These are phyloP conservation scores for Xylaria acuta DNA, from an alignment of 495 filamentous ascomycete species.

Conservation along the genomic window DNA sequence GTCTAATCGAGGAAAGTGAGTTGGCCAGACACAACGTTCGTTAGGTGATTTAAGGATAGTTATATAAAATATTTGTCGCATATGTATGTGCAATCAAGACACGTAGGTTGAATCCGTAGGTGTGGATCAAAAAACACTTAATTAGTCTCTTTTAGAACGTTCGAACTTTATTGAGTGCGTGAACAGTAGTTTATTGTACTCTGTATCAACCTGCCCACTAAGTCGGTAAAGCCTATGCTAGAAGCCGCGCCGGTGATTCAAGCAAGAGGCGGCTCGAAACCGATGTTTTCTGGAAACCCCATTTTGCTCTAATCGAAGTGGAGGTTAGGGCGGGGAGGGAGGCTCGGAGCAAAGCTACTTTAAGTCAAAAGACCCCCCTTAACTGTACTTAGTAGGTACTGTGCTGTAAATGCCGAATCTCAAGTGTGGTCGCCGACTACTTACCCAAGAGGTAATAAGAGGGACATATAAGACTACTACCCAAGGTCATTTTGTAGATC, in stretches of 20 bases:
- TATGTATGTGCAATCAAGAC: neutral
- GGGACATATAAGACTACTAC: neutral
- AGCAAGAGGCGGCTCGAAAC: neutral
- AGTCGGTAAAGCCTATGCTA: neutral
- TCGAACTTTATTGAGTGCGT: neutral
- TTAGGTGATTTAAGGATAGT: neutral
- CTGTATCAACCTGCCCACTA: neutral
- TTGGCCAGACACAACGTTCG: neutral
- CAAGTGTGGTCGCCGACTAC: neutral
- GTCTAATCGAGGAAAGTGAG: neutral
- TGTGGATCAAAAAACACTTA: neutral
- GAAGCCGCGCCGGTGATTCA: constrained; percentile 3
- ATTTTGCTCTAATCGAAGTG: neutral
- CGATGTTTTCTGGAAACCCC: neutral
- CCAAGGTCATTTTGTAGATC: neutral
- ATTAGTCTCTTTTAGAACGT: neutral
- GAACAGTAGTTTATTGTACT: neutral
- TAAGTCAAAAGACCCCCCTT: too few species aligned
- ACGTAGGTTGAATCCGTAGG: neutral
- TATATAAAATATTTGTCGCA: neutral
- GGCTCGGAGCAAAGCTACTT: neutral
- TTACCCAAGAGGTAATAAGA: neutral
- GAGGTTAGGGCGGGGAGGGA: neutral
- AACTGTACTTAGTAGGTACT: neutral
- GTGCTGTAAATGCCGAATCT: neutral